Base-by-base conservation (phyloP, 2,329 filamentous ascomycete genomes). In the Dactylellina haptotyla region DNA sequence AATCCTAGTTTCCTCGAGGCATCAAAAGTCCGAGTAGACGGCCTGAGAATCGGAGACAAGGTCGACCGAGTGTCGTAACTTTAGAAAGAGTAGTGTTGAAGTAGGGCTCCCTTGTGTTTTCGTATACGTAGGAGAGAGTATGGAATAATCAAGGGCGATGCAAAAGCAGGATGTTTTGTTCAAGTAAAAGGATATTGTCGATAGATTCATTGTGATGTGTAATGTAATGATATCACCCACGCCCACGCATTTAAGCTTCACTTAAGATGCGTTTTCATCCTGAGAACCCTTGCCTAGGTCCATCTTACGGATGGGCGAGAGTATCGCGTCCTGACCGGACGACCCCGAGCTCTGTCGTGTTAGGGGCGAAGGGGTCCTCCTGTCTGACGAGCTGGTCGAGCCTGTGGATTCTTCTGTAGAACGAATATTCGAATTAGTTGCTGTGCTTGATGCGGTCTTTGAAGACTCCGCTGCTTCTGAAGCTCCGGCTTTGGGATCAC, bases 271-370 rank as follows among this genome's bases (percentile, higher is more conserved):
- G 16, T 67, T 58, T 28, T 46, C 63, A 28, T 45, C 53, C 4
- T 56, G 18, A 20, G 16, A 41, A 16, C 51, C 41, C n/a, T 67
- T 67, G 12, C 26, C 37, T n/a, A 67, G 30, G 14, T 67, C 63
- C n/a, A 67, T 67, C 39, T 53, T 67, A 28, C 63, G 63, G 16
- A 67, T 53, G 23, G 63, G 63, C 32, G 63, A 67, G 23, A 67
- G 12, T 59, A 67, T 59, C 32, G 63, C 51, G 26, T 58, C 54
- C 43, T 67, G 63, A 25, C 54, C 30, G 9, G 63, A 58, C n/a
- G 34, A 6, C 18, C 56, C 53, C 2, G 53, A 57, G 3, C 53
- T 30, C 25, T 51, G 51, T 34, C 62, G 41, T 28, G 10, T 30
- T n/a, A 20, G 37, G n/a, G 63, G 53, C 2, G 63, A 58, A 4